Conservation (phyloP, 108 stramenopile species). For the Pseudonitzschia multistriata region DNA sequence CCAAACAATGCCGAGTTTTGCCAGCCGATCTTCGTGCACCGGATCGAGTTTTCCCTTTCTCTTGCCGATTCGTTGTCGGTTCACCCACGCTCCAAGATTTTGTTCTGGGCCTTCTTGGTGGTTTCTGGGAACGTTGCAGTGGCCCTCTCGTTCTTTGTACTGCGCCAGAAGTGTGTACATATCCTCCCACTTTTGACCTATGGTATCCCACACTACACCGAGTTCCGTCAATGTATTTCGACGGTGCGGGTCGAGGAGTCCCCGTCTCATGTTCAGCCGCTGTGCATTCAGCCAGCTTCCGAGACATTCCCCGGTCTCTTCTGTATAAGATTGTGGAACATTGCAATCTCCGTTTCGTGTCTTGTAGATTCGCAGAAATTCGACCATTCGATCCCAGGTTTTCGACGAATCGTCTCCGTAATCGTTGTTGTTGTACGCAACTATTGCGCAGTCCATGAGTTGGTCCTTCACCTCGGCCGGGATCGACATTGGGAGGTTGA, state of each 20-base stretch:
- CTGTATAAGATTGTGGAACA: background rate
- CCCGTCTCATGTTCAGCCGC: background rate
- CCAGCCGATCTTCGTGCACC: background rate
- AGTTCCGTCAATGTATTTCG: background rate
- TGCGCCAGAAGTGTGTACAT: background rate
- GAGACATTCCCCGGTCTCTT: constrained; percentile 17
- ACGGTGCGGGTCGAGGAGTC: background rate
- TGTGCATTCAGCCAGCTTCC: constrained; percentile 6
- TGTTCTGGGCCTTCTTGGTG: constrained; percentile 6
- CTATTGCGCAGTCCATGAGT: background rate
- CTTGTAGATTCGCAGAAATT: background rate
- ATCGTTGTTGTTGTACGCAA: background rate
- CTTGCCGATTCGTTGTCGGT: background rate
- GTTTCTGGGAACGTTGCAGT: constrained; percentile 7
- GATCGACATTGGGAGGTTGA: background rate
- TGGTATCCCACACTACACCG: constrained; percentile 6
- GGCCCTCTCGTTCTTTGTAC: constrained; percentile 13
- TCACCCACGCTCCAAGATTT: constrained; percentile 9
- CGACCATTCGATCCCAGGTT: background rate
- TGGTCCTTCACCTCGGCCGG: background rate
- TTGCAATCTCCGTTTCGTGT: constrained; percentile 8
- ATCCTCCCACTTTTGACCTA: background rate
- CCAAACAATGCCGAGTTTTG: background rate
- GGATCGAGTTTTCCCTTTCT: background rate
- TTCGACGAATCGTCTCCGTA: background rate